These are phyloP conservation scores for Cydonia oblonga DNA, from an alignment of 331 rosid species.

Conservation along the genomic window DNA sequence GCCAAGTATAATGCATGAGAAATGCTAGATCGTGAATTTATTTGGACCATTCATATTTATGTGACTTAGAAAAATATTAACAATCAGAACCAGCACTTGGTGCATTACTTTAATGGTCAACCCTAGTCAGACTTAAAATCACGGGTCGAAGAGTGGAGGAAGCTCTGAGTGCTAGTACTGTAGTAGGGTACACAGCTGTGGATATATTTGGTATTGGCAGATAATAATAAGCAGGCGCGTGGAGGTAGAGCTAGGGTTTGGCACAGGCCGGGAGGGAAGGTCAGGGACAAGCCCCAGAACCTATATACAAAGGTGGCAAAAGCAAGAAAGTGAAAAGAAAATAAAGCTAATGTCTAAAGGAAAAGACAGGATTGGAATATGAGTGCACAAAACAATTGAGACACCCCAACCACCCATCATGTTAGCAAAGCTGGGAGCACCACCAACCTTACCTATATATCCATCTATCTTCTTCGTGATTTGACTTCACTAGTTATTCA, in stretches of 20 bases:
- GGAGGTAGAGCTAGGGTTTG: too few relatives aligned
- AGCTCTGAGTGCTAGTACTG: too few relatives aligned
- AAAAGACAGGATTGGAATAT: constrained; percentile 48
- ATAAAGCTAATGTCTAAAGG: constrained; percentile 1
- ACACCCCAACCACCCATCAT: constrained; percentile 88
- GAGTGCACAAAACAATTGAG: constrained; percentile 31
- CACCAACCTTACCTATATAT: constrained; percentile 21
- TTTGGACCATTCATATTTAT: neutral
- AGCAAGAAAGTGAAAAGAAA: constrained; percentile 8
- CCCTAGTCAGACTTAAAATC: neutral
- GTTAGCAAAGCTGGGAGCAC: constrained; percentile 57
- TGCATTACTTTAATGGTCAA: neutral
- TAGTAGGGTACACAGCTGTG: too few relatives aligned
- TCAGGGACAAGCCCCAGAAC: neutral
- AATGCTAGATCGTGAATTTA: neutral
- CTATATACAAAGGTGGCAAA: constrained; percentile 1
- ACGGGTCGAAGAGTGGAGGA: neutral
- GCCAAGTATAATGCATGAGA: too few relatives aligned
- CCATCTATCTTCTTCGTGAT: neutral
- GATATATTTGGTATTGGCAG: too few relatives aligned
- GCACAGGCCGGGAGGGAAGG: neutral
- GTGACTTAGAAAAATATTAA: too few relatives aligned
- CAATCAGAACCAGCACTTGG: neutral
- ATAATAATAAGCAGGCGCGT: too few relatives aligned
- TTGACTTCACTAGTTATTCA: constrained; percentile 6